Evolutionary conservation across 352 stramenopile genomes (phyloP).

Genomic region (Pythium phragmitis): DNA sequence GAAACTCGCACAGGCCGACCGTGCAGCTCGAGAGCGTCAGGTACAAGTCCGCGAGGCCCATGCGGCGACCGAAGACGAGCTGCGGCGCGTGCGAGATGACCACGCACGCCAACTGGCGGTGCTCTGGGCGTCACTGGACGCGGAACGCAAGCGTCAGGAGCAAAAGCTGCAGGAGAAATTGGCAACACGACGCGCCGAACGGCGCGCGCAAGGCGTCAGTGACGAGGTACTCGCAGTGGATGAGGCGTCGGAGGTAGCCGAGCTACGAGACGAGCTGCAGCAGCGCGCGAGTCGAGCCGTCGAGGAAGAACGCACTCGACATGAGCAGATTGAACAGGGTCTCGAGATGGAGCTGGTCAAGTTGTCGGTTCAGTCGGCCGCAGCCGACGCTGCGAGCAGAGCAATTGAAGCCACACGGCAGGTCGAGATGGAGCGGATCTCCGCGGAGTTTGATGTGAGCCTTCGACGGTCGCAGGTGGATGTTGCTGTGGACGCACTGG

Average conservation of each 20-base stretch:
- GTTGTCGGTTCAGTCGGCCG: slow-evolving; percentile 9
- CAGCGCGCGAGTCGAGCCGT: slow-evolving; percentile 16
- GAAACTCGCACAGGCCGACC: slow-evolving; percentile 20
- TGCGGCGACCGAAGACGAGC: slow-evolving; percentile 41
- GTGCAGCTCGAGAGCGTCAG: slow-evolving; percentile 3
- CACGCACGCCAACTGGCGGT: slow-evolving; percentile 54
- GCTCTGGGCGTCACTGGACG: slow-evolving; percentile 44
- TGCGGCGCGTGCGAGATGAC: slow-evolving; percentile 51
- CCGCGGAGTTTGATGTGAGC: slow-evolving; percentile 21
- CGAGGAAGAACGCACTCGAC: slow-evolving; percentile 21
- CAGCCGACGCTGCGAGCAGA: slow-evolving; percentile 5
- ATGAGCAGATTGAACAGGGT: slow-evolving; percentile 18
- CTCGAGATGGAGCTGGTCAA: slow-evolving; percentile 17
- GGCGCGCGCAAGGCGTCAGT: slow-evolving; percentile 4
- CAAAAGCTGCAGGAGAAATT: slow-evolving; percentile 46
- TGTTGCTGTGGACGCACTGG: neutral
- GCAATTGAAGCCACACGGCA: slow-evolving; percentile 29
- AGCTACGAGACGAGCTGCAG: slow-evolving; percentile 27
- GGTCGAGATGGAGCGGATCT: slow-evolving; percentile 29
- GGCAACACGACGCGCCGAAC: slow-evolving; percentile 10
- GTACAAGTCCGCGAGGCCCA: slow-evolving; percentile 1
- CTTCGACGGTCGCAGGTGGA: neutral
- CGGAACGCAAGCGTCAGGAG: slow-evolving; percentile 67
- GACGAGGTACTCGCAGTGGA: slow-evolving; percentile 7
- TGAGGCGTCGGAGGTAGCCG: slow-evolving; percentile 3